Conservation (phyloP, 495 filamentous ascomycete species). For the Glarea lozoyensis region DNA sequence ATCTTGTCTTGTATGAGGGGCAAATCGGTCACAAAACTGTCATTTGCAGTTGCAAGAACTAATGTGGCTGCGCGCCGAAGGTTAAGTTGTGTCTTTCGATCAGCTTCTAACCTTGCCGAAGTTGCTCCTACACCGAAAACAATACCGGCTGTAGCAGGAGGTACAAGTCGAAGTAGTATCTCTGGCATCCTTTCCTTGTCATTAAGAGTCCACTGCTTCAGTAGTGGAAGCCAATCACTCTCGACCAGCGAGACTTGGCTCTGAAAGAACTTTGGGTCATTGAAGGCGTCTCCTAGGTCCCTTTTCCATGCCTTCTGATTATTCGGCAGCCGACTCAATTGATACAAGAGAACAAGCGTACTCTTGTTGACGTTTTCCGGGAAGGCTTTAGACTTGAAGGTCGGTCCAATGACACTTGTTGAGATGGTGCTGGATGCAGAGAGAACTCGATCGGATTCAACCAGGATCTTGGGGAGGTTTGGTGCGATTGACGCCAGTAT, state of each 20-base stretch:
- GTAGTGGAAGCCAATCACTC: conserved; percentile 68
- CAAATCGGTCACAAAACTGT: conserved; percentile 73
- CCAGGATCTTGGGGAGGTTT: conserved; percentile 73
- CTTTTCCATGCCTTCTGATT: conserved; percentile 89
- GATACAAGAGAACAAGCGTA: conserved; percentile 64
- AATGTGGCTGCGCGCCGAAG: conserved; percentile 74
- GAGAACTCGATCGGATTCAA: conserved; percentile 75
- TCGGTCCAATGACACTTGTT: conserved; percentile 71
- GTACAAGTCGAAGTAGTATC: conserved; percentile 63
- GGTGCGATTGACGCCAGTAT: conserved; percentile 74
- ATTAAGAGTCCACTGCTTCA: conserved; percentile 70
- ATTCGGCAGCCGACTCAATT: conserved; percentile 65
- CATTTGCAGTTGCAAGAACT: conserved; percentile 60
- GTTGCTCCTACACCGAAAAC: conserved; percentile 96
- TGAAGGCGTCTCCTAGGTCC: conserved; percentile 84
- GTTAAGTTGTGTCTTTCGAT: conserved; percentile 86
- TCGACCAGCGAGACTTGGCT: conserved; percentile 53
- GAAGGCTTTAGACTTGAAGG: conserved; percentile 76
- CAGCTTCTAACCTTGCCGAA: conserved; percentile 87
- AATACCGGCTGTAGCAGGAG: conserved; percentile 90
- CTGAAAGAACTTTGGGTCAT: conserved; percentile 76
- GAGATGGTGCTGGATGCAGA: conserved; percentile 73
- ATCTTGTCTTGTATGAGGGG: conserved; percentile 69
- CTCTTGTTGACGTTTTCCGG: conserved; percentile 73
- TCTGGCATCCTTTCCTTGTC: conserved; percentile 89